A percentile compares a stretch with the other conserved stretches of the same genome.
phyloP scores from a whole-genome alignment of 2,329 filamentous ascomycete species.

The Fusarium tuaranense region DNA sequence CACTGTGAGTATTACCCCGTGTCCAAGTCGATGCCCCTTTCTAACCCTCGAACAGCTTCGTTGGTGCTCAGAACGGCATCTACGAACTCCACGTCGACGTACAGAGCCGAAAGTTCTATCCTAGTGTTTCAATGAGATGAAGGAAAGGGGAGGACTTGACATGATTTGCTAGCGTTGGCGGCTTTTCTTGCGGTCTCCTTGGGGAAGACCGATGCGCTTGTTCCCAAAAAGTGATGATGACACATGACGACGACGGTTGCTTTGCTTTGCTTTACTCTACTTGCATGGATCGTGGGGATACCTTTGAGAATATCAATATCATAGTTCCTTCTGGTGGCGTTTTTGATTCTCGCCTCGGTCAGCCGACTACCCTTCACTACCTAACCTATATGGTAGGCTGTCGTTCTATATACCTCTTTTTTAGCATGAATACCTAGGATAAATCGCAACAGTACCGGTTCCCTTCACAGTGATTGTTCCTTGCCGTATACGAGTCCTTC shows the following conservation, averaged over 20 bases:
- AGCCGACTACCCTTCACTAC: conserved; percentile 22
- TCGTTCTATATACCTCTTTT: conserved; percentile 7
- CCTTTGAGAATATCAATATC: conserved; percentile 24
- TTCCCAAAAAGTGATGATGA: conserved; percentile 41
- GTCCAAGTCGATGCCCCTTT: not conserved
- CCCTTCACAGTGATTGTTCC: not conserved
- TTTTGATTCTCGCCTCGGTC: conserved; percentile 7
- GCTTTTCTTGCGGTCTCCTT: conserved; percentile 13
- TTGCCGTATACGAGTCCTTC: conserved; percentile 59
- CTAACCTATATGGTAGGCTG: conserved; percentile 14
- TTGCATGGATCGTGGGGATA: conserved; percentile 39
- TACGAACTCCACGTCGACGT: conserved; percentile 79
- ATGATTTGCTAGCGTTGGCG: conserved; percentile 12
- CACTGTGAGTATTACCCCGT: conserved; percentile 61
- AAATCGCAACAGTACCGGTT: not conserved
- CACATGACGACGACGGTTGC: conserved; percentile 29
- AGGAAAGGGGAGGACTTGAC: not conserved
- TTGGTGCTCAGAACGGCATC: conserved; percentile 78
- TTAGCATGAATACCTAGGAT: not conserved
- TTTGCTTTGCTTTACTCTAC: conserved; percentile 26
- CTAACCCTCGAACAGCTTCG: conserved; percentile 59
- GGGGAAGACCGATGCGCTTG: conserved; percentile 14
- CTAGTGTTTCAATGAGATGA: conserved; percentile 66
- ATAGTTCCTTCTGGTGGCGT: conserved; percentile 20
- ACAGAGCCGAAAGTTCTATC: conserved; percentile 68